Conservation (phyloP, 2,329 filamentous ascomycete genomes). For the Penicillium sp. region DNA sequence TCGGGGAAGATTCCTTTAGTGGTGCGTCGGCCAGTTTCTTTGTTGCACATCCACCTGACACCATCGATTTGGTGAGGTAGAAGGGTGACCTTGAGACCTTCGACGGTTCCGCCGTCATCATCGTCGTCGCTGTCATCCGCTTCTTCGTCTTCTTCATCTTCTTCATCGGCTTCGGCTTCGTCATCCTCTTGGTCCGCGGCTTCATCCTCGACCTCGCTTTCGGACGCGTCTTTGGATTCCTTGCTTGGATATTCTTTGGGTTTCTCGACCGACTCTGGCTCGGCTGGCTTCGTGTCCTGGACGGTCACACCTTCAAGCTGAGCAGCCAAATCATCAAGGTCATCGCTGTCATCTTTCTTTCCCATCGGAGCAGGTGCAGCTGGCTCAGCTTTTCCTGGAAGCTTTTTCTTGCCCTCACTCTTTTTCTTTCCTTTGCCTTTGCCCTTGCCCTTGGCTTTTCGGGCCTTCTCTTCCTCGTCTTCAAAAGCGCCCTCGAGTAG, state of each 20-base stretch:
- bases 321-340: conserved; percentile 42
- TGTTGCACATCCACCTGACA: conserved; percentile 89
- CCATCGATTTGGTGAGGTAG: conserved; percentile 93
- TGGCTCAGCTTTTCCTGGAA: conserved; percentile 3
- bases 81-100: conserved; percentile 80
- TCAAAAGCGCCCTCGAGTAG: conserved; percentile 50
- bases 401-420: conserved; percentile 26
- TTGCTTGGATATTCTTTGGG: conserved; percentile 41
- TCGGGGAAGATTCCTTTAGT: conserved; percentile 74
- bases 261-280: conserved; percentile 25
- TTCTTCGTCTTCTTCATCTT: conserved; percentile 24
- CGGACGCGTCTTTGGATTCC: conserved; percentile 46
- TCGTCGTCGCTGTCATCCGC: conserved; percentile 50
- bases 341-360: conserved; percentile 26
- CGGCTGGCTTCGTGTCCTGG: conserved; percentile 22
- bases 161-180: conserved; percentile 30
- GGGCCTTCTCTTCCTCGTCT: conserved; percentile 41
- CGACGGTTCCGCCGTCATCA: conserved; percentile 60
- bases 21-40: conserved; percentile 81
- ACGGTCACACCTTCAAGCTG: conserved; percentile 44
- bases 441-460: conserved; percentile 38
- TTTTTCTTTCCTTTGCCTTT: conserved; percentile 36
- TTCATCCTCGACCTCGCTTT: conserved; percentile 37
- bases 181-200: conserved; percentile 37
- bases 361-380: neutral